Evolutionary conservation across 208 protist species (phyloP), one percentile per base, ranked within the genome.

Genomic region (Wallacemonas sp.): DNA sequence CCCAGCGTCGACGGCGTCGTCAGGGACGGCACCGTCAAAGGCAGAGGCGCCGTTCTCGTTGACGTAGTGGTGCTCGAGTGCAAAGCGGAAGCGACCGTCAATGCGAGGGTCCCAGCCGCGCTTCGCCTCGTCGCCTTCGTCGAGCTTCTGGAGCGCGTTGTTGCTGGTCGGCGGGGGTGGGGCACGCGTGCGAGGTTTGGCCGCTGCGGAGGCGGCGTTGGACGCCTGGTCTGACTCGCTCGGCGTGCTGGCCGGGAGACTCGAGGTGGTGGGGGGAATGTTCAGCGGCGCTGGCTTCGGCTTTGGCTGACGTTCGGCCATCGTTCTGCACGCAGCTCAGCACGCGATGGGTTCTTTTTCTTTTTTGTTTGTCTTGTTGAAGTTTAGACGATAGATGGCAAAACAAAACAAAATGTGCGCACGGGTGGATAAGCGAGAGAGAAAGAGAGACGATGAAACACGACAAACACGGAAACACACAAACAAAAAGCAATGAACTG

Each of bases 21-120:
- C 67, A 0, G 67, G 57, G 8, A 58, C 39, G 17, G 34, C 47
- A 46, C 47, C 47, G 16, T 60, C 12, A 43, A 67, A 66, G 23
- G 67, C 34, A 0, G 65, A 74, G 4, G 30, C 47, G 24, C 24
- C 56, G 43, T 26, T 41, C 27, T 73, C 67, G 16, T 70, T 64
- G 14, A 57, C 39, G 41, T 68, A 70, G 46, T 46, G 68, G 44
- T 74, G 79, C 19, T 43, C 34, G 16, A 85, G 72, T 14, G 75
- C 29, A 12, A 85, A 61, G 47, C 74, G 74, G 56, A 85, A 75
- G 57, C 79, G 75, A 9, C 72, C 75, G 56, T 81, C 65, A 9
- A 71, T 34, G 24, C 78, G 33, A 1, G 79, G 65, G 17, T 70
- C 58, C 75, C 75, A 81, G 6, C 74, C 74, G n/a, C 74, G 73